Evolutionary conservation across 352 stramenopile species (phyloP), one percentile per base, ranked within the genome.

Genomic region (Pythium pyrilobum): DNA sequence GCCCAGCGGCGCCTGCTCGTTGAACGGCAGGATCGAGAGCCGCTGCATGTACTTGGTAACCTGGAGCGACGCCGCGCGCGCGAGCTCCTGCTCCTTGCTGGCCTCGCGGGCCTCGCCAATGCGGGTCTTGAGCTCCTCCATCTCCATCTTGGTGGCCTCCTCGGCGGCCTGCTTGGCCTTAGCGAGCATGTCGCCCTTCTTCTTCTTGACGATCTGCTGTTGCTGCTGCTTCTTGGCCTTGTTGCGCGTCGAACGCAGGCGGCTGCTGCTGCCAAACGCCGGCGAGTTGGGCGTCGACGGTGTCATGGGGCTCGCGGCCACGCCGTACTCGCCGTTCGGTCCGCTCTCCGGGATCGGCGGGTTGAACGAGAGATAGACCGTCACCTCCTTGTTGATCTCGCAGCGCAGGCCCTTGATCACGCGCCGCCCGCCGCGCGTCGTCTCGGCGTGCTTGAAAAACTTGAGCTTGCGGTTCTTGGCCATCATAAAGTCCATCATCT

Each of bases 401-500:
- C 83, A 94, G 57, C 72, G 79, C 45, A 94, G 87, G 27, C 81
- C 84, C 51, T 84, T 86, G 66, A 94, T 94, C 31, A 94, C 83
- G 59, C 81, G 81, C n/a, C 83, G 81, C 12, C 83, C 83, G 20
- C 83, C 83, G 23, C 83, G 75, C 28, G 83, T 94, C 13, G 83
- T 94, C 64, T 94, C 83, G 10, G 77, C 73, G 38, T 92, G 83
- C 61, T 94, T 94, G 60, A 87, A 92, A 49, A 94, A 94, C 66
- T 92, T 92, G 66, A 90, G 78, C 50, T 90, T 91, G 52, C 81
- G 80, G 54, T 91, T 94, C 53, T 89, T 89, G 48, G 74, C 77
- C 77, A 91, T 91, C 72, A 94, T 85, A 55, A 77, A 94, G 59
- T 94, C 83, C 83, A 94, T 92, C 83, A 94, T 94, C 50, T 94